These are phyloP conservation scores for Jatropha multifida DNA, from an alignment of 441 rosid species.

Conservation along the genomic window DNA sequence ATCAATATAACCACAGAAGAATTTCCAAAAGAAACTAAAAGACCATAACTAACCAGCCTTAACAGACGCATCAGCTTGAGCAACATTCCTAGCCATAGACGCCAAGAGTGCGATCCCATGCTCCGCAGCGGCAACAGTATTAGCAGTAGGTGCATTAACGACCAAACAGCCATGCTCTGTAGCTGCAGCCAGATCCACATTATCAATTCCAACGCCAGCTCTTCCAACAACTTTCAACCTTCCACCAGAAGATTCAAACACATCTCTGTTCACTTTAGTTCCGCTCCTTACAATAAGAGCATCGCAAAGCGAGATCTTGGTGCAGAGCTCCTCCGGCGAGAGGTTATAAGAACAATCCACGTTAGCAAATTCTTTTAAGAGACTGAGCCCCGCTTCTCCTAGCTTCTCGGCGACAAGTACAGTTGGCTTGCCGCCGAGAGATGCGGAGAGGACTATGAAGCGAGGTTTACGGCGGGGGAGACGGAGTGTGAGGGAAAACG, in stretches of 20 bases:
- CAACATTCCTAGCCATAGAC: constrained; percentile 92
- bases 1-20: background rate
- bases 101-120: constrained; percentile 92
- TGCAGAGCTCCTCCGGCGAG: constrained; percentile 75
- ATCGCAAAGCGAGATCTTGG: constrained; percentile 82
- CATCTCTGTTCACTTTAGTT: constrained; percentile 85
- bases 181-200: constrained; percentile 96
- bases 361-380: constrained; percentile 59
- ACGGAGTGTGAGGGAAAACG: constrained; percentile 32
- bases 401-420: constrained; percentile 89
- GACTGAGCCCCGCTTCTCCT: constrained; percentile 75
- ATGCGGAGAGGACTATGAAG: constrained; percentile 40
- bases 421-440: constrained; percentile 54
- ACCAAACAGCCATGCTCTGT: constrained; percentile 96
- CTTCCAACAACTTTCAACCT: constrained; percentile 93
- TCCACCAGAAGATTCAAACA: constrained; percentile 83
- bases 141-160: constrained; percentile 97
- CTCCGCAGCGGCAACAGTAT: constrained; percentile 97
- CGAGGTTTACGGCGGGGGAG: constrained; percentile 25
- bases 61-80: constrained; percentile 90
- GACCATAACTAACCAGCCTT: constrained; percentile 61
- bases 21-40: background rate
- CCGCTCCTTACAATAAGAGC: constrained; percentile 91
- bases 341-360: constrained; percentile 84
- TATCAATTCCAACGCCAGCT: constrained; percentile 97